phyloP scores from a whole-genome alignment of 495 filamentous ascomycete species.

The Hypoxylon rickii region DNA sequence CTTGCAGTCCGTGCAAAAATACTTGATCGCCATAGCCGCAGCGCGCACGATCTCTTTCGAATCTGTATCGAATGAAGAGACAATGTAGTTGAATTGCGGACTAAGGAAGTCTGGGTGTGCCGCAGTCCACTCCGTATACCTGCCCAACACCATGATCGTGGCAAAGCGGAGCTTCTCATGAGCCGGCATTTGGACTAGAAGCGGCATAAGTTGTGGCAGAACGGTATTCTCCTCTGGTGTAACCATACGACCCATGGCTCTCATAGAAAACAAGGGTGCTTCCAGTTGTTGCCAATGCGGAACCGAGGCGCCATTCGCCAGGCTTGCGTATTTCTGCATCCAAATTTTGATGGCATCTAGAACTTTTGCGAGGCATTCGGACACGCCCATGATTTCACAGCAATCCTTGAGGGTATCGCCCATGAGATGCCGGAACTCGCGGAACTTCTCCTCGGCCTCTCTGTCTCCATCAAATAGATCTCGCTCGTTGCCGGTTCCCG shows the following conservation, averaged over 20 bases:
- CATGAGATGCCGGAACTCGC: constrained; percentile 95
- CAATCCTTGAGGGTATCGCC: constrained; percentile 98
- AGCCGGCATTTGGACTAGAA: constrained; percentile 90
- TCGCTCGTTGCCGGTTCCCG: constrained; percentile 69
- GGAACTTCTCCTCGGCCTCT: constrained; percentile 95
- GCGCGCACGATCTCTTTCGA: constrained; percentile 89
- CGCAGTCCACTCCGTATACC: constrained; percentile 98
- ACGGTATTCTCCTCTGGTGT: constrained; percentile 83
- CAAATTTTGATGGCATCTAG: constrained; percentile 82
- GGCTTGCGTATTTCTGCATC: constrained; percentile 78
- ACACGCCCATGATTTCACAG: constrained; percentile 91
- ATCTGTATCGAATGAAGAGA: constrained; percentile 81
- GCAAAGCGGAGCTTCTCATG: constrained; percentile 97
- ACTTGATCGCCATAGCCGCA: constrained; percentile 92
- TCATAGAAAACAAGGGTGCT: constrained; percentile 90
- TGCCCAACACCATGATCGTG: constrained; percentile 92
- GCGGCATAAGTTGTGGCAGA: constrained; percentile 84
- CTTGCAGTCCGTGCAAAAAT: constrained; percentile 93
- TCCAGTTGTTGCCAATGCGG: constrained; percentile 96
- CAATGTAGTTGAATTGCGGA: constrained; percentile 91
- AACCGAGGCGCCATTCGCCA: constrained; percentile 73
- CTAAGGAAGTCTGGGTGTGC: constrained; percentile 90
- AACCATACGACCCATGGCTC: constrained; percentile 98
- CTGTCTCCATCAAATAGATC: constrained; percentile 96
- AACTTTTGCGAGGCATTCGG: constrained; percentile 86